Base-by-base conservation (phyloP, 345 rosid species). In the Syzygium aromaticum region DNA sequence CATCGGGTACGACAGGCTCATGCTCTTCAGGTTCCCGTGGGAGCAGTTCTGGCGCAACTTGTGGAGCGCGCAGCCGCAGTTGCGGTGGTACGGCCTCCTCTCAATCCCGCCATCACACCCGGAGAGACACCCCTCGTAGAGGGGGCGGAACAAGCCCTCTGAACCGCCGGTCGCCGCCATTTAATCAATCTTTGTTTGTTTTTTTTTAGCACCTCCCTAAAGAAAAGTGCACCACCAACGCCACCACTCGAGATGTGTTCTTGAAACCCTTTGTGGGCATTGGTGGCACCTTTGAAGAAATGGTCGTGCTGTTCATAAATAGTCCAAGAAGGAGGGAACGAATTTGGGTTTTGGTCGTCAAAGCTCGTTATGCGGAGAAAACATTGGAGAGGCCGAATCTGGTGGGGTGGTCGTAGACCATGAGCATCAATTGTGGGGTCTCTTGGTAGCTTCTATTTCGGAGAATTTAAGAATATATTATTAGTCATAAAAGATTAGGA, bases 81-180 rank as follows among this genome's bases (percentile, higher is more conserved):
- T 88, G 30, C 90, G 88, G 73, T 93, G 93, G 84, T 93, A 92
- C 12, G 94, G 94, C 54, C 98, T 93, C 13, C 96, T 90, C 51
- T 92, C 95, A 8, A 93, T 87, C 52, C 89, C 89, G 22, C 88
- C 43, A 67, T 94, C 95, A 7, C 89, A 82, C 28, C 92, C 89
- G 38, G 95, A 91, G 77, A 95, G 89, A 87, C 95, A 93, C 8
- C 95, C 96, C 19, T 94, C 95, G 43, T 92, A 92, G 77, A 94
- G 67, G 84, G 86, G 85, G 22, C 93, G 92, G 88, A 94, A 91
- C n/a, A 94, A 77, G 33, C 95, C 94, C 52, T 94, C 95, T 52
- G 96, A 93, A 6, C 94, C 92, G 84, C 95, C 90, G 1, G 92
- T 27, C 78, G 95, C 93, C 93, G 95, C 82, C 82, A 73, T 73